Base-by-base conservation (phyloP, 2,329 filamentous ascomycete species). In the Aspergillus sp. region DNA sequence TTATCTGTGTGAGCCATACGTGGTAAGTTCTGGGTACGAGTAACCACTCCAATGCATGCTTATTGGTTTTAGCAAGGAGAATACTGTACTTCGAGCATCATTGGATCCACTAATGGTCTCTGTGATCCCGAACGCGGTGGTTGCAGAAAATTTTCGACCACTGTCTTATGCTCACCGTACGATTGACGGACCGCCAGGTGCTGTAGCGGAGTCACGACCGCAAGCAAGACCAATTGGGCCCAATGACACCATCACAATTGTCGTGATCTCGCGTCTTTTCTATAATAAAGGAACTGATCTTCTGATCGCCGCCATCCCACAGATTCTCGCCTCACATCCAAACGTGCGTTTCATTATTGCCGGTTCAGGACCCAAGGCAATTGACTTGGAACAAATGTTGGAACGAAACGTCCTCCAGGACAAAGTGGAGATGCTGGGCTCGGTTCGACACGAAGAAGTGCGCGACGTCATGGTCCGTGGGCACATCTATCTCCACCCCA, bases 251-350 rank as follows among this genome's bases (percentile, higher is more conserved):
- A 91, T 98, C 59, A 96, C 89, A 5, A 96, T 98, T 48, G 88
- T 98, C 1, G 91, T 98, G 19, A 94, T 98, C 52, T 96, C 90
- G 6, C 88, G 93, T 19, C 81, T 98, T 1, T 98, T 97, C 69
- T 97, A 97, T 70, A 98, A 98, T 70, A 98, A 98, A 66, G 93
- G 93, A 49, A 97, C 88, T 1, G 94, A 98, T 65, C 80, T 98
- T 0, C 79, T 98, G n/a, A 95, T 95, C 27, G 93, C 91, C 7
- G 88, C 89, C 3, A 94, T 98, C 45, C 93, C 93, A 0, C 83
- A 90, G 42, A 95, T 98, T 45, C 79, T 97, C 29, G 85, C 88
- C 43, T 81, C 83, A 9, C 87, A 98, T 63, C 86, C 88, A 1
- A 94, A 97, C 63, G 93, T 95, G 1, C 86, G 89, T 48, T 98